Percentiles rank a stretch among this genome's conserved stretches.
Conservation (phyloP, 2,329 filamentous ascomycete genomes). For the Colletotrichum sp. region DNA sequence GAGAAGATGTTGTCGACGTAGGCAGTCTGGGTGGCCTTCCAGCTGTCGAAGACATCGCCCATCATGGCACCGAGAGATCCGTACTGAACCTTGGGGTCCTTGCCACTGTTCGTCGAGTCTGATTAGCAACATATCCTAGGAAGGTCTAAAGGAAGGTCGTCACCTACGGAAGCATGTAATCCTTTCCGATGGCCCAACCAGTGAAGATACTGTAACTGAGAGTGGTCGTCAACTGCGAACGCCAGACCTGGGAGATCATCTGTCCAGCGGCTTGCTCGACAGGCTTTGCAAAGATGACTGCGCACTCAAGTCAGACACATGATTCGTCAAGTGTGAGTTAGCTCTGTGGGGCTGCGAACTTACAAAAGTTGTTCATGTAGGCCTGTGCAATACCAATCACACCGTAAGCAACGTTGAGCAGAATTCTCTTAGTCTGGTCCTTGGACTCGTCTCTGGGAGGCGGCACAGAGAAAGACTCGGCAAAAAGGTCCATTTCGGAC, state of each 20-base stretch:
- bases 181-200: conserved; percentile 3
- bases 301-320: background rate
- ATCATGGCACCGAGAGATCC: background rate
- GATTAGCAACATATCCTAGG: background rate
- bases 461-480: background rate
- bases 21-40: background rate
- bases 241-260: background rate
- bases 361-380: background rate
- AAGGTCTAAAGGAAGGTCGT: background rate
- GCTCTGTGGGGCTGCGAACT: background rate
- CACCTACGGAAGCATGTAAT: background rate
- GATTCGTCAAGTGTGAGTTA: background rate
- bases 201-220: conserved; percentile 1
- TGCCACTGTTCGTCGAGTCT: background rate
- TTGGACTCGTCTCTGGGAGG: background rate
- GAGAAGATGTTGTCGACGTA: background rate
- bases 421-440: background rate
- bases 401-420: background rate
- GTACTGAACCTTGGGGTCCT: background rate
- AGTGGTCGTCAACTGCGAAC: background rate
- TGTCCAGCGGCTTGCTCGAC: background rate
- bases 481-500: background rate
- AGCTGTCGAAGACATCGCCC: background rate
- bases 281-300: background rate
- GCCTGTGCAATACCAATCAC: background rate